Base-by-base conservation (phyloP, 1,284 basidiomycete species). In the Pyrrhoderma lamaoense region DNA sequence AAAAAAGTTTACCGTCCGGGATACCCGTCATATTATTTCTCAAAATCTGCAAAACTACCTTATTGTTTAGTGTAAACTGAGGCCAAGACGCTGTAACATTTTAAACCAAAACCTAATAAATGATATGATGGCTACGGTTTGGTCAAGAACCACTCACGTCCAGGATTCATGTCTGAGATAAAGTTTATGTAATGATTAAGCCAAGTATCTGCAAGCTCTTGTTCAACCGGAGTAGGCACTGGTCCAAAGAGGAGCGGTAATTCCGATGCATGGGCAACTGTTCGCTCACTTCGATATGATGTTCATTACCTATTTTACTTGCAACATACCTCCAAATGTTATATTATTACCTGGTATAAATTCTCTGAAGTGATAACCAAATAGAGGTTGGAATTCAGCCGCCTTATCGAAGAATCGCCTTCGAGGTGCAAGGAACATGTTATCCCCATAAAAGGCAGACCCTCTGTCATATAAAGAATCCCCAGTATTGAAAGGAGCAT, bases 401-500 rank as follows among this genome's bases (percentile, higher is more conserved):
- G 71, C 77, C 35, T 72, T 66, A 27, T 73, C 62, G 55, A 77
- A 76, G 42, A 80, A 72, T 40, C 72, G 64, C 38, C 77, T 66
- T 38, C 77, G 62, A 0, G 75, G 66, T 0, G 72, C 64, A 18
- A 80, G 64, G 59, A 70, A 81, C 75, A 79, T 79, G 49, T 71
- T 66, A 54, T 76, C 76, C 0, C 74, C 75, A 57, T 80, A 82
- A 73, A 74, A 81, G 1, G 77, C 67, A 44, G 65, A 71, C 0
- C 69, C 74, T 49, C 79, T 63, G 57, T 81, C 79, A 47, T 77
- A 81, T 11, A 82, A 62, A 8, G 73, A 74, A 58, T 82, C 79
- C 0, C 78, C 77, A 0, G 77, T 80, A 52, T 75, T 74, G 63
- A 77, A 80, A 0, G 70, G 69, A 2, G 70, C 75, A 2, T 75